Percentiles rank a stretch among this genome's conserved stretches.
phyloP scores from a whole-genome alignment of 495 filamentous ascomycete genomes.

The Gamarada debralockiae region DNA sequence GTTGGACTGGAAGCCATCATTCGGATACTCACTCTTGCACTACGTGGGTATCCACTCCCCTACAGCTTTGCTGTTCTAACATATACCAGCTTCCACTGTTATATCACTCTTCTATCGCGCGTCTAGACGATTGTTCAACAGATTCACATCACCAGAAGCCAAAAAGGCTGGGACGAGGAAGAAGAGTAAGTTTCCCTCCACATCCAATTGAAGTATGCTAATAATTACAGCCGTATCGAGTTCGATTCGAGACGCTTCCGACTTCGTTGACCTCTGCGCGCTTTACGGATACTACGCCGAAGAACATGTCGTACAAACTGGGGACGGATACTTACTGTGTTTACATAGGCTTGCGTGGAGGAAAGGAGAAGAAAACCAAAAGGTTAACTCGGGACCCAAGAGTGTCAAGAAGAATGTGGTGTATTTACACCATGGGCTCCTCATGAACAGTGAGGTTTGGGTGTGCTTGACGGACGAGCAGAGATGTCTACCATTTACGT shows the following conservation, averaged over 20 bases:
- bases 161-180: conserved; percentile 18
- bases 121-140: conserved; percentile 80
- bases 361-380: conserved; percentile 69
- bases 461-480: conserved; percentile 85
- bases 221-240: conserved; percentile 40
- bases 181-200: conserved; percentile 2
- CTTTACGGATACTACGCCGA: conserved; percentile 88
- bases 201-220: not conserved
- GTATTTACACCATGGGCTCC: conserved; percentile 91
- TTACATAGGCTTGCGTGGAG: conserved; percentile 82
- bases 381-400: conserved; percentile 65
- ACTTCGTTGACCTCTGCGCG: conserved; percentile 89
- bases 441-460: conserved; percentile 99
- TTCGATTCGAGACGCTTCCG: conserved; percentile 64
- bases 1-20: conserved; percentile 77
- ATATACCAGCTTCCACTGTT: conserved; percentile 66
- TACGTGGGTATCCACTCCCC: conserved; percentile 56
- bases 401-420: conserved; percentile 79
- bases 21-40: conserved; percentile 81
- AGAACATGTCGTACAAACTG: conserved; percentile 92
- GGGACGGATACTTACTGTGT: conserved; percentile 90
- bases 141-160: conserved; percentile 64
- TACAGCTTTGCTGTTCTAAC: not conserved
- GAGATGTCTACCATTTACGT: conserved; percentile 78
- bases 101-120: conserved; percentile 78